A percentile compares a stretch with the other conserved stretches of the same genome.
phyloP scores from a whole-genome alignment of 768 basidiomycete genomes.

The Kwoniella pini region DNA sequence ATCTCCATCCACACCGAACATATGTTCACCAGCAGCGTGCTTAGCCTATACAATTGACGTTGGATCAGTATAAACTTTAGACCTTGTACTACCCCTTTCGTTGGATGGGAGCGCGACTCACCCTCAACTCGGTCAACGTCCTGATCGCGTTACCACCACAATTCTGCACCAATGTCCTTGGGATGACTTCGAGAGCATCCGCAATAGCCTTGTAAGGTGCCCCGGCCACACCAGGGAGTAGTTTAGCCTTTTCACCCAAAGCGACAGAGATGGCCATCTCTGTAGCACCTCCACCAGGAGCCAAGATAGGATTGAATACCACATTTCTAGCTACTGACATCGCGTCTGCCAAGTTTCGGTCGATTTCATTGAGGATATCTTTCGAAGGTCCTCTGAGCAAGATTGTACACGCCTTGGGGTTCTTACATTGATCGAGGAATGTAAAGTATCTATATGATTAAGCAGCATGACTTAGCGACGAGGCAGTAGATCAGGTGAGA shows the following conservation, averaged over 20 bases:
- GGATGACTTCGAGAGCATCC: constrained; percentile 97
- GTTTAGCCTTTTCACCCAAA: constrained; percentile 68
- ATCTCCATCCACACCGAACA: constrained; percentile 94
- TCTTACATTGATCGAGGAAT: constrained; percentile 86
- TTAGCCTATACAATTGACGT: constrained; percentile 66
- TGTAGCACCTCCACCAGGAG: constrained; percentile 93
- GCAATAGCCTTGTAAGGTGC: constrained; percentile 90
- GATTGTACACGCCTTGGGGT: constrained; percentile 96
- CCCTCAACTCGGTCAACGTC: constrained; percentile 87
- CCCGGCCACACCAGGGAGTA: constrained; percentile 80
- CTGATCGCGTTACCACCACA: constrained; percentile 92
- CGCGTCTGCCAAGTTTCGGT: constrained; percentile 94
- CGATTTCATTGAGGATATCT: constrained; percentile 97
- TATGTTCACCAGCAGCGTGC: constrained; percentile 84
- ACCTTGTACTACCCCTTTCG: too few species aligned
- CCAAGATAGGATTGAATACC: constrained; percentile 90
- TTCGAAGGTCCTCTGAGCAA: constrained; percentile 96
- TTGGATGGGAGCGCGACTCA: constrained; percentile 43
- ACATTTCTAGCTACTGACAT: constrained; percentile 97
- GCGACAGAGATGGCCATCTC: constrained; percentile 97
- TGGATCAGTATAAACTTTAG: neutral
- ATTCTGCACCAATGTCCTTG: constrained; percentile 91
- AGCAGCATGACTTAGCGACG: neutral
- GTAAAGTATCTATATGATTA: constrained; percentile 75
- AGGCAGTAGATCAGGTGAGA: too few species aligned